Percentiles rank a stretch among this genome's conserved stretches.
Evolutionary conservation across 495 filamentous ascomycete genomes (phyloP).

Genomic region (Tuber umbilicatum): DNA sequence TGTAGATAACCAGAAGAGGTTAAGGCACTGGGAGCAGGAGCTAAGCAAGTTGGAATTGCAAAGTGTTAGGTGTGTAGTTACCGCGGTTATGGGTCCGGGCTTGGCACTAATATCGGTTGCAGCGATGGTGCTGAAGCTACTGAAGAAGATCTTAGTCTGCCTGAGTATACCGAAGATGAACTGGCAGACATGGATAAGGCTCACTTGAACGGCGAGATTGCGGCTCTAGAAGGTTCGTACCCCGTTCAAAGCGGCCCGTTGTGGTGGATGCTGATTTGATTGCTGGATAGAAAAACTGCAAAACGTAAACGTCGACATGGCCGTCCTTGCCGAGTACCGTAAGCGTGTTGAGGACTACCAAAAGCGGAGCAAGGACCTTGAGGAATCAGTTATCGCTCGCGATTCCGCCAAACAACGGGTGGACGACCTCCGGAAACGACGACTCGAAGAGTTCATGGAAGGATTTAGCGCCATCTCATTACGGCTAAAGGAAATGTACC

Average conservation of each 20-base stretch:
- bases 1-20: constrained; percentile 74
- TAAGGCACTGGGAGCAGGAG: constrained; percentile 83
- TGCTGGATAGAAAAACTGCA: constrained; percentile 64
- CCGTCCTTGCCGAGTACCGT: constrained; percentile 88
- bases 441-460: constrained; percentile 96
- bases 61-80: constrained; percentile 52
- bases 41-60: constrained; percentile 70
- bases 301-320: constrained; percentile 79
- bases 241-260: not conserved
- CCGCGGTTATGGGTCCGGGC: not conserved
- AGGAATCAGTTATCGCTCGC: constrained; percentile 63
- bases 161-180: constrained; percentile 81
- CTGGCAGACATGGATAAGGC: constrained; percentile 88
- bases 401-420: constrained; percentile 83
- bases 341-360: constrained; percentile 81
- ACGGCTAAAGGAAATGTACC: constrained; percentile 98
- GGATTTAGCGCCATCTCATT: constrained; percentile 93
- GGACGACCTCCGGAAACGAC: constrained; percentile 80
- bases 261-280: not conserved
- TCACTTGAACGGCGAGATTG: constrained; percentile 77
- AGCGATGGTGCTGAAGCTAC: constrained; percentile 32
- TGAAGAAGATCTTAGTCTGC: constrained; percentile 53
- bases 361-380: constrained; percentile 71
- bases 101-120: constrained; percentile 6
- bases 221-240: constrained; percentile 58